Base-by-base conservation (phyloP, 1,139 yeast species). In the Protomyces macrosporus region DNA sequence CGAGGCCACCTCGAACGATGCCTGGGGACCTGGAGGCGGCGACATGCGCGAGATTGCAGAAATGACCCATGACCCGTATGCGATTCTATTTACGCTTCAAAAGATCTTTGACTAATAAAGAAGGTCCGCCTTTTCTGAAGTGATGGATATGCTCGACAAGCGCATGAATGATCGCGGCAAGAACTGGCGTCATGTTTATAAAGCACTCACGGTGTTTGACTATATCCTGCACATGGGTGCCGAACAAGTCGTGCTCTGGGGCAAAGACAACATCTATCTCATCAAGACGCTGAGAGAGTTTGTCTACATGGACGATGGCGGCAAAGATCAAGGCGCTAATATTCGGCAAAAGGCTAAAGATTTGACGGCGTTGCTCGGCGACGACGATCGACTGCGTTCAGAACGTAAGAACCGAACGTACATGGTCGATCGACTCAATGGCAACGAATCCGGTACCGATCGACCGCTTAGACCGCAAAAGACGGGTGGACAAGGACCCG, bases 161-260 rank as follows among this genome's bases (percentile, higher is more conserved):
- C 82, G 99, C 69, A 79, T 95, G 70, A 93, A 93, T 73, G 98
- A 93, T 73, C 91, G 91, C 78, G 98, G 98, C 66, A 93, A 91
- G 75, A 89, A 93, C 76, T 93, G 98, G 98, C 84, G 97, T 69
- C 99, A 93, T 75, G 93, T 93, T 54, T 93, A 95, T 69, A 95
- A 93, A 69, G 84, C 95, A 1, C 80, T 93, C 70, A 88, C 96
- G 0, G 87, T 93, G 12, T 80, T 93, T 71, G 98, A 93, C 72
- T 93, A 87, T 75, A 80, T 93, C 69, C 90, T 93, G 34, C 84
- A 95, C 70, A 83, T 81, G 68, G 99, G 98, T 34, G 83, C 93
- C 36, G 97, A 93, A 70, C 88, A 88, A 71, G 95, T 95, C 72
- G 97, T 93, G 6, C 79, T 87, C 62, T 93, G 99, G 99, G 86